Base-by-base conservation (phyloP, 148 eudicot genomes). In the Nepenthes gracilis region DNA sequence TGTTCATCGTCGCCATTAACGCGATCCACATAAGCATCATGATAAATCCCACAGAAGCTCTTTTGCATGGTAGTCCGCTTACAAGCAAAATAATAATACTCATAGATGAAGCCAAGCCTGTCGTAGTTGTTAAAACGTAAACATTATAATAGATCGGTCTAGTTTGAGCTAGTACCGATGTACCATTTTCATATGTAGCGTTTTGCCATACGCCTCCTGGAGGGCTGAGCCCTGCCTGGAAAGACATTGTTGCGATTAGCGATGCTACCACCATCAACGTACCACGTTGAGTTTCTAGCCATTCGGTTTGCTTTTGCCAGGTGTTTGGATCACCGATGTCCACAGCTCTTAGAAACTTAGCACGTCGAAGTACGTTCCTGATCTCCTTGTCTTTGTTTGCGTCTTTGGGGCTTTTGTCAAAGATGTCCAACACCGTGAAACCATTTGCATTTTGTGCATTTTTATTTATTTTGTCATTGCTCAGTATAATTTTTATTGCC, bases 1-100 rank as follows among this genome's bases (percentile, higher is more conserved):
- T 4, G 33, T 8, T 5, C 5, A 53, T 34, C 67, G 55, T 64
- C 6, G 67, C 33, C 32, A 38, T 40, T 55, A 64, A 55, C 8
- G 67, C 67, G 2, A 55, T 45, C 67, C 67, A 64, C 67, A 64
- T 64, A 5, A 43, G 11, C 23, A 64, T 37, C 67, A 64, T 64
- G 2, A 56, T 35, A 2, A 64, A 23, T 0, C 33, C 37, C 32
- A 54, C 13, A 11, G 43, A 23, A 33, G 55, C 23, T 1, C 60
- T 35, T 35, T 55, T n/a, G 51, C 69, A 58, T 34, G 69, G 62
- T 35, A 66, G 57, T 36, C 62, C 69, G 36, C 69, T 66, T 47
- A 66, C 57, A 37, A 66, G 69, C 54, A 66, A 33, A 6, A 66
- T 47, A 36, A 66, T 66, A 58, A 58, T 58, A 9, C 62, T 66